Conservation (phyloP, 805 yeast species). For the Tetrapisispora iriomotensis region DNA sequence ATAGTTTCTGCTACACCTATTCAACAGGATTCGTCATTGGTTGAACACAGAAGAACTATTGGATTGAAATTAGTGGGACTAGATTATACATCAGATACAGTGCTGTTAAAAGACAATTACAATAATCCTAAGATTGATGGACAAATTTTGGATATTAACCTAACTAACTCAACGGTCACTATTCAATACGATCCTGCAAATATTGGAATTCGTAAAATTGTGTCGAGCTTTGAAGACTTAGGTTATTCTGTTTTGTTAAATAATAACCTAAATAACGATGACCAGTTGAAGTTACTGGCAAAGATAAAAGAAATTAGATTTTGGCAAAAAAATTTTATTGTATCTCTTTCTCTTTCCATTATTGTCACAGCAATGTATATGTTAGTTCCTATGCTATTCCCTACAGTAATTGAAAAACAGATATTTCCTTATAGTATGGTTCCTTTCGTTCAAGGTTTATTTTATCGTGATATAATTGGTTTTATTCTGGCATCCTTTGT, state of each 20-base stretch:
- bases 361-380: constrained; percentile 50
- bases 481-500: constrained; percentile 53
- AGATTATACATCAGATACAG: background rate
- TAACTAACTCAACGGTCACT: constrained; percentile 3
- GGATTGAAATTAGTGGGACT: background rate
- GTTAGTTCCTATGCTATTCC: constrained; percentile 35
- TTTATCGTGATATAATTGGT: constrained; percentile 43
- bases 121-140: background rate
- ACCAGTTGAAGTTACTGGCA: constrained; percentile 61
- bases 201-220: constrained; percentile 56
- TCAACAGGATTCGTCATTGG: no score
- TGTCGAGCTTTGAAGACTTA: constrained; percentile 38
- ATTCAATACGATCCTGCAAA: constrained; percentile 41
- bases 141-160: constrained; percentile 4
- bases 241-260: constrained; percentile 46
- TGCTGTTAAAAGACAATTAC: background rate
- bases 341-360: constrained; percentile 45
- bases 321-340: constrained; percentile 54
- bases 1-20: constrained; percentile 1
- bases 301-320: constrained; percentile 60
- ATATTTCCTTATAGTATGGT: constrained; percentile 25
- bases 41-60: background rate
- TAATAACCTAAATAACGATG: constrained; percentile 42
- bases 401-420: constrained; percentile 23
- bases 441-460: constrained; percentile 16